Evolutionary conservation across 495 filamentous ascomycete genomes (phyloP), one percentile per base, ranked within the genome.

Genomic region (Xylaria telfairii): DNA sequence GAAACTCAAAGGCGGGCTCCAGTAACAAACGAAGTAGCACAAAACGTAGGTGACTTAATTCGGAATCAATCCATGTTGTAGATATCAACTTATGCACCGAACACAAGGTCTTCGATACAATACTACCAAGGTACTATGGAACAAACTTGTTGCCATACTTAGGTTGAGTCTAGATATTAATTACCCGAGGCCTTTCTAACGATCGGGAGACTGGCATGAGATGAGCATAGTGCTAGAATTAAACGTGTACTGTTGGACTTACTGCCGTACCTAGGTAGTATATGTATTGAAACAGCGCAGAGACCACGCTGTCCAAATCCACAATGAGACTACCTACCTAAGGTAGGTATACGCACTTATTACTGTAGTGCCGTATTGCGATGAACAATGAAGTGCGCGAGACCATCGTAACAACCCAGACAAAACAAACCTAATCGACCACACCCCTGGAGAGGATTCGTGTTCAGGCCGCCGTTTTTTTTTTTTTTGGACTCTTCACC

Each of bases 241-340:
- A 54, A 54, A 28, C 51, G 2, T 3, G 21, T 21, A 26, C 21
- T 26, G 47, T 10, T 13, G 10, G 12, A 54, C 2, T 28, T 15
- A 30, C 26, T 54, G 51, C 51, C 26, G 13, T 54, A 17, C n/a
- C n/a, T n/a, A n/a, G n/a, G n/a, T n/a, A n/a, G n/a, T n/a, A n/a
- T n/a, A n/a, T n/a, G 21, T 26, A 54, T 54, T 30, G 26, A 54
- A 30, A 54, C 51, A 41, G 28, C 26, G n/a, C 26, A 65, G 62
- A 63, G 62, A 49, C 62, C 62, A 65, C 28, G 62, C 62, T 44
- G 60, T 63, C 62, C 62, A 26, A 51, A 65, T 49, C 44, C 62
- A 39, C 44, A 65, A 65, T 51, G 51, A 37, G 62, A 65, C 42
- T 65, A 65, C 44, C 42, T 44, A 65, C 39, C n/a, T n/a, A 32